A percentile compares a stretch with the other conserved stretches of the same genome.
Conservation (phyloP, 768 basidiomycete species). For the Udeniomyces megalosporus region DNA sequence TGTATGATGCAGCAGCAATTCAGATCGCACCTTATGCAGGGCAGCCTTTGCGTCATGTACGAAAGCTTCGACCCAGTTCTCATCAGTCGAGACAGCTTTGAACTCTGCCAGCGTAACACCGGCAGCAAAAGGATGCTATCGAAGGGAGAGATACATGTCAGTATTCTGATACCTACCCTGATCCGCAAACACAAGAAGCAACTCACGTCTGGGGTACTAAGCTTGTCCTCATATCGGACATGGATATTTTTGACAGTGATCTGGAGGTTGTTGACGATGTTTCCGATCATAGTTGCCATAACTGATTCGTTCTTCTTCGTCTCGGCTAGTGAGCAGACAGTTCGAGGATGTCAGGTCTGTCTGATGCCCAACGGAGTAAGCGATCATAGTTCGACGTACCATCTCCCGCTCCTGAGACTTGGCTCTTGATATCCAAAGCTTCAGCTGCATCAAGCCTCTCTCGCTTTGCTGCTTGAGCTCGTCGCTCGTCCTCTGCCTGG, state of each 20-base stretch:
- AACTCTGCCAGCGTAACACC: slow-evolving; percentile 79
- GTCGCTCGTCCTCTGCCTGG: slow-evolving; percentile 65
- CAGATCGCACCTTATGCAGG: slow-evolving; percentile 62
- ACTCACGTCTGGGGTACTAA: slow-evolving; percentile 79
- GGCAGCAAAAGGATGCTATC: slow-evolving; percentile 72
- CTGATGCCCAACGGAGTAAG: background rate
- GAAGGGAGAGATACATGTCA: background rate
- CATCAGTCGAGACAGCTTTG: slow-evolving; percentile 74
- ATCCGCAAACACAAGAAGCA: background rate
- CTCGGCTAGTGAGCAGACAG: slow-evolving; percentile 25
- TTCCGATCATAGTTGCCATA: slow-evolving; percentile 62
- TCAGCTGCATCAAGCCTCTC: slow-evolving; percentile 84
- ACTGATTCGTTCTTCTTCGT: slow-evolving; percentile 69
- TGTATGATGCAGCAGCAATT: background rate
- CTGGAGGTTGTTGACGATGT: slow-evolving; percentile 90
- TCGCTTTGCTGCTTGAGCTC: slow-evolving; percentile 68
- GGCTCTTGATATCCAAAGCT: slow-evolving; percentile 24
- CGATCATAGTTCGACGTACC: background rate
- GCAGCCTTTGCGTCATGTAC: slow-evolving; percentile 74
- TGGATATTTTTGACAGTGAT: slow-evolving; percentile 92
- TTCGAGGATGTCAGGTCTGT: background rate
- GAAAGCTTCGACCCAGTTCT: slow-evolving; percentile 73
- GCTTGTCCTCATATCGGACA: slow-evolving; percentile 83
- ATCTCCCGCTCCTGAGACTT: background rate
- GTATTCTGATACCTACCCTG: too few species aligned